Base-by-base conservation (phyloP, 2,329 filamentous ascomycete species). In the Epichloe gansuensis region DNA sequence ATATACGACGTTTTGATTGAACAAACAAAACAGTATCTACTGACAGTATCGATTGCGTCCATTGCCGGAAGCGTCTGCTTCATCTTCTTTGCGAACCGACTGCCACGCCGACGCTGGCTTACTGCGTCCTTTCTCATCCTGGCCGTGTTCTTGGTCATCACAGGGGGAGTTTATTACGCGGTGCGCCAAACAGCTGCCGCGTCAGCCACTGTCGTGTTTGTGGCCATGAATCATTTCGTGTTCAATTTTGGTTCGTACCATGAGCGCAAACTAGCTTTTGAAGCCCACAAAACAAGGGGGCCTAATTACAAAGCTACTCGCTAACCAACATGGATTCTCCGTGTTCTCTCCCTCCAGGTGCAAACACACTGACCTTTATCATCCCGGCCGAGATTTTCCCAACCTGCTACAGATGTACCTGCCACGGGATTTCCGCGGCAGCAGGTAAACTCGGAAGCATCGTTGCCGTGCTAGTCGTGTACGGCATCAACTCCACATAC, bases 371-470 rank as follows among this genome's bases (percentile, higher is more conserved):
- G 11, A 83, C 79, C 0, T 82, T 84, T 58, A 76, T 83, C 51
- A 75, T 84, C 15, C 79, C 81, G 1, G 80, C 78, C 42, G 80
- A 84, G 60, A 75, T 81, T 42, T 85, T 84, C 60, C 80, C 79
- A 0, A 84, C 80, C 2, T 73, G 74, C 55, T 83, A 82, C 58
- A 74, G 81, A 41, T 80, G 74, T 49, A 80, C 79, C 0, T 82
- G 78, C 53, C 78, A 82, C 58, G 79, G 78, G 25, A 78, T 82
- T 50, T 79, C 78, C 0, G 79, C 80, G 0, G 79, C 79, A 0
- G 73, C 74, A 0, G 80, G 79, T 11, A 82, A 82, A 59, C 63
- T 78, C 1, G 79, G 78, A 25, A 76, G 75, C 53, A 73, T 82
- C 49, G 63, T 76, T 5, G 75, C 74, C 48, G 67, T 77, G 17